These are phyloP conservation scores for Endocalyx cinctus DNA, from an alignment of 2,329 filamentous ascomycete species.

Conservation along the genomic window DNA sequence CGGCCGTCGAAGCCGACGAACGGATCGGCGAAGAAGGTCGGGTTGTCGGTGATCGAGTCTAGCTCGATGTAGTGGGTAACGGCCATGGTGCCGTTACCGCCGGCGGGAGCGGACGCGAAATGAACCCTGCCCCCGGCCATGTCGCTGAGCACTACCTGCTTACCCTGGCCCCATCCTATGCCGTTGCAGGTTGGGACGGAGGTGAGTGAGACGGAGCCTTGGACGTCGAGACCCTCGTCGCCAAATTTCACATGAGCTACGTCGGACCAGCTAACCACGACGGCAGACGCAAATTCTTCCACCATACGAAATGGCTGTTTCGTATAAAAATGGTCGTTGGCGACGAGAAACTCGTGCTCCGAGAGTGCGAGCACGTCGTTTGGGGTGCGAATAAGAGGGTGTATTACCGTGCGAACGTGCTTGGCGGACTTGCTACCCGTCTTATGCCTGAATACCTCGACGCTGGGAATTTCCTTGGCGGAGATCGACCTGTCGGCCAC, in stretches of 20 bases:
- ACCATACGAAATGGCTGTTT: conserved; percentile 36
- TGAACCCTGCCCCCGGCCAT: conserved; percentile 43
- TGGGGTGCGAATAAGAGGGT: conserved; percentile 51
- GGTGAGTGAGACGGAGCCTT: conserved; percentile 37
- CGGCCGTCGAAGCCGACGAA: conserved; percentile 33
- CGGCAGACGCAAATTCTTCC: conserved; percentile 38
- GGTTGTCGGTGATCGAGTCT: conserved; percentile 50
- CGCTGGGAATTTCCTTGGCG: conserved; percentile 42
- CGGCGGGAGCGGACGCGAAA: conserved; percentile 27
- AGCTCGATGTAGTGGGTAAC: conserved; percentile 39
- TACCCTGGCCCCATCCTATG: conserved; percentile 41
- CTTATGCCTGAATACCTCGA: conserved; percentile 55
- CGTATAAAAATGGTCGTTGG: conserved; percentile 60
- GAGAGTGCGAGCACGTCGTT: conserved; percentile 52
- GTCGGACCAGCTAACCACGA: conserved; percentile 41
- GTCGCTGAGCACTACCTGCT: conserved; percentile 40
- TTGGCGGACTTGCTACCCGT: conserved; percentile 35
- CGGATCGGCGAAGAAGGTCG: conserved; percentile 52
- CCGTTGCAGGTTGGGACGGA: conserved; percentile 53
- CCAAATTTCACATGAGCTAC: conserved; percentile 42
- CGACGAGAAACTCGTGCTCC: conserved; percentile 49
- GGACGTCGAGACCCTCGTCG: conserved; percentile 31
- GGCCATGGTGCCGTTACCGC: conserved; percentile 28
- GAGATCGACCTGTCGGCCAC: conserved; percentile 16
- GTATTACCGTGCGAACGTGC: conserved; percentile 48